Percentiles rank a stretch among this genome's conserved stretches.
Conservation (phyloP, 192 early-diverging fungal genomes). For the Dissophora ornata region DNA sequence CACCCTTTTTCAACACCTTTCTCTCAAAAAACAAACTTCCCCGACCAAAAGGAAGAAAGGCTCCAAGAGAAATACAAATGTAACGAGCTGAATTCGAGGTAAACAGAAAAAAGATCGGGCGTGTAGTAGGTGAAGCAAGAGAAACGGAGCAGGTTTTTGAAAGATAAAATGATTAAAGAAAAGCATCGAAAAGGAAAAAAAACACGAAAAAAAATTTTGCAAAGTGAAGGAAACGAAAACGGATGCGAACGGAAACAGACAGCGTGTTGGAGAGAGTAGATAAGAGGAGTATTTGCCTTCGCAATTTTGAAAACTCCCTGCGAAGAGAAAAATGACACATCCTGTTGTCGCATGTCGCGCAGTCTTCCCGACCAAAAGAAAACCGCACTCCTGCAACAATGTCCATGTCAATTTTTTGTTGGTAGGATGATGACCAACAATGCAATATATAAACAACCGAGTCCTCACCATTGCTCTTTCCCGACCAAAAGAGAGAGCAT, state of each 20-base stretch:
- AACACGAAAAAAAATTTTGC: background rate
- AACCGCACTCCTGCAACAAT: background rate
- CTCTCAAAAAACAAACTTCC: background rate
- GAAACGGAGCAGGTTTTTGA: slow-evolving; percentile 27
- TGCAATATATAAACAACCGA: background rate
- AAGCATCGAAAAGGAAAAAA: background rate
- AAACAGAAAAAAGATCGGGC: background rate
- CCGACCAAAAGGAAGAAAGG: slow-evolving; percentile 43
- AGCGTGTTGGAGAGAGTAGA: background rate
- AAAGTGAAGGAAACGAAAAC: background rate
- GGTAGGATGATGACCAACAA: background rate
- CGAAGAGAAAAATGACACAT: too few relatives aligned
- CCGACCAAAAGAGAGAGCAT: slow-evolving; percentile 47
- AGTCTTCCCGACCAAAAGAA: slow-evolving; percentile 53
- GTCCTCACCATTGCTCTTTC: slow-evolving; percentile 2
- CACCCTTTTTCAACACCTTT: background rate
- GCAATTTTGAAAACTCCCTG: too few relatives aligned
- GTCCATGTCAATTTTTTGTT: background rate
- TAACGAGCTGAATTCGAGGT: too few relatives aligned
- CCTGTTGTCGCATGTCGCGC: too few relatives aligned
- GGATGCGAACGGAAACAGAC: background rate
- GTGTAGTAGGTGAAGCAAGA: background rate
- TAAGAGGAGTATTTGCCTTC: background rate
- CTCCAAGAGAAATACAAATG: background rate
- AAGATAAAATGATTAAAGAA: slow-evolving; percentile 15